phyloP scores from a whole-genome alignment of 768 basidiomycete species.

The Phanerochaete carnosa region DNA sequence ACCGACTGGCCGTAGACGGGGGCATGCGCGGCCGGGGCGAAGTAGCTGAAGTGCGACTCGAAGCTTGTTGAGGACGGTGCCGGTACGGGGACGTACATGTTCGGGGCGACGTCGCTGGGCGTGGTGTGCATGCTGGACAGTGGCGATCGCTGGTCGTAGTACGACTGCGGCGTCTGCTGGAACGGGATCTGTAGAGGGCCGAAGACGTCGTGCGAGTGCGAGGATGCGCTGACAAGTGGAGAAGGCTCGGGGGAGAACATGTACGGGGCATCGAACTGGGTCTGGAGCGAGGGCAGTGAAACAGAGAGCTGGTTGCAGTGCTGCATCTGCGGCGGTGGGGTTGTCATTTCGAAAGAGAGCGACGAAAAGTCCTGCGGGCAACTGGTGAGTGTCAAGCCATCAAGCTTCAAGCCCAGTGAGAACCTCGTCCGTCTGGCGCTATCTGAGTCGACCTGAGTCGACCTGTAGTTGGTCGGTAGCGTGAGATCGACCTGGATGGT shows the following conservation, averaged over 20 bases:
- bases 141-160: slow-evolving; percentile 20
- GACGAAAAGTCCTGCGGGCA: slow-evolving; percentile 21
- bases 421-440: no score
- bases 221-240: neutral
- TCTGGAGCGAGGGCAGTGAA: slow-evolving; percentile 1
- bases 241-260: neutral
- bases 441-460: no score
- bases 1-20: neutral
- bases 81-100: neutral
- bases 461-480: no score
- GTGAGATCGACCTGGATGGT: no score
- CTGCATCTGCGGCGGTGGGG: slow-evolving; percentile 15
- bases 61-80: neutral
- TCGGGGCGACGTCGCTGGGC: slow-evolving; percentile 6
- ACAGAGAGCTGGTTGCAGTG: slow-evolving; percentile 16
- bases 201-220: slow-evolving; percentile 16
- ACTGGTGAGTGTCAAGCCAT: neutral
- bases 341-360: slow-evolving; percentile 22
- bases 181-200: slow-evolving; percentile 13
- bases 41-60: slow-evolving; percentile 1
- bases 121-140: slow-evolving; percentile 24
- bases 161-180: slow-evolving; percentile 8
- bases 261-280: slow-evolving; percentile 9
- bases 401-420: no score
- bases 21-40: neutral